Evolutionary conservation across 345 rosid species (phyloP).

Genomic region (Syzygium aqueum): DNA sequence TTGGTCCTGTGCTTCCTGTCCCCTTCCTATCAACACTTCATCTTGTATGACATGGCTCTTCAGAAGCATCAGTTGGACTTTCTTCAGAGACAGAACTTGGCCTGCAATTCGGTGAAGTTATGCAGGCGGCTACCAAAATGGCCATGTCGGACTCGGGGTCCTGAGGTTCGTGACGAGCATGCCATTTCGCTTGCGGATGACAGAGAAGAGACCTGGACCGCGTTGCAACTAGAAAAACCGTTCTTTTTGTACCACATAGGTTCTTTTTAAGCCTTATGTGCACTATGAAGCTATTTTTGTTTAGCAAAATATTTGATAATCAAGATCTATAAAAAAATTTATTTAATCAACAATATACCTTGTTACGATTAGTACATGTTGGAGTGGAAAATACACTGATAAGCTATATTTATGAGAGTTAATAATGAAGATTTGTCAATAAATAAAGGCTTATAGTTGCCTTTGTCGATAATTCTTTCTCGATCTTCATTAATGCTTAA

Average conservation of each 20-base stretch:
- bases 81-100: conserved; percentile 33
- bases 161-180: conserved; percentile 7
- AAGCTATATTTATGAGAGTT: not conserved
- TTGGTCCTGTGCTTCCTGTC: conserved; percentile 65
- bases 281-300: not conserved
- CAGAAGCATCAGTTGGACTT: conserved; percentile 16
- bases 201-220: conserved; percentile 10
- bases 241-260: conserved; percentile 31
- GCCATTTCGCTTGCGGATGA: conserved; percentile 34
- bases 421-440: not conserved
- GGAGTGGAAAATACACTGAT: not conserved
- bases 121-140: conserved; percentile 33
- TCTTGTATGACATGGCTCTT: conserved; percentile 29
- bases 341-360: not conserved
- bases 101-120: conserved; percentile 34
- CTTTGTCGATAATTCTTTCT: not conserved
- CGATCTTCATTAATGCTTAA: not conserved
- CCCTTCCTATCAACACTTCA: conserved; percentile 44
- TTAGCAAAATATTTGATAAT: not conserved
- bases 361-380: not conserved
- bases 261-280: conserved; percentile 2
- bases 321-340: not conserved
- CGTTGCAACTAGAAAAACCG: conserved; percentile 19
- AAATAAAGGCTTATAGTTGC: not conserved
- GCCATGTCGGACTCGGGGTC: conserved; percentile 16